Conservation (phyloP, 2,329 filamentous ascomycete species). For the Diplodia mutila region DNA sequence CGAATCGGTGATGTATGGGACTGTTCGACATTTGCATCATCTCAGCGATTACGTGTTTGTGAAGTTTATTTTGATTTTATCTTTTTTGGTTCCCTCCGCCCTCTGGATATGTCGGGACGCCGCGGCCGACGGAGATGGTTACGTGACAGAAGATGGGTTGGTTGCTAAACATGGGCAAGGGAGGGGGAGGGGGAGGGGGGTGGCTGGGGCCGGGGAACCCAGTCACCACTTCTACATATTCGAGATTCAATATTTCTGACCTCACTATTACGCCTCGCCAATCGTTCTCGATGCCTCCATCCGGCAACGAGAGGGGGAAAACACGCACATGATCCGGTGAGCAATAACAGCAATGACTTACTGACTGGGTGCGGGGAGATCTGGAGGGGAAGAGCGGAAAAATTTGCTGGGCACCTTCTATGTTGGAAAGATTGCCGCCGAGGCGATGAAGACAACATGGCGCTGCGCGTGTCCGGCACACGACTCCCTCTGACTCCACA, state of each 20-base stretch:
- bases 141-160: not conserved
- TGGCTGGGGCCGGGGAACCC: not conserved
- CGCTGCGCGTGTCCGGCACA: not conserved
- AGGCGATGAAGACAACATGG: not conserved
- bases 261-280: not conserved
- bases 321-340: not conserved
- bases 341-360: not conserved
- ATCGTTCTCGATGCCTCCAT: not conserved
- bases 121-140: not conserved
- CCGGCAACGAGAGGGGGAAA: not conserved
- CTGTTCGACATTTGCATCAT: not conserved
- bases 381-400: not conserved
- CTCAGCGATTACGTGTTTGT: not conserved
- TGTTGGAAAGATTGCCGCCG: slow-evolving; percentile 14
- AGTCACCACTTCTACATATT: not conserved
- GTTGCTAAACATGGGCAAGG: no score
- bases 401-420: not conserved
- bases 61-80: not conserved
- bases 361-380: not conserved
- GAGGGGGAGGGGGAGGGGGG: no score
- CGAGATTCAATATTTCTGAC: not conserved
- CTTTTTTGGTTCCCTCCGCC: not conserved
- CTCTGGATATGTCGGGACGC: not conserved
- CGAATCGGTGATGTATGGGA: not conserved
- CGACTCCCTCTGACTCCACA: slow-evolving; percentile 1